Base-by-base conservation (phyloP, 2,329 filamentous ascomycete genomes). In the Colletotrichum siamense region DNA sequence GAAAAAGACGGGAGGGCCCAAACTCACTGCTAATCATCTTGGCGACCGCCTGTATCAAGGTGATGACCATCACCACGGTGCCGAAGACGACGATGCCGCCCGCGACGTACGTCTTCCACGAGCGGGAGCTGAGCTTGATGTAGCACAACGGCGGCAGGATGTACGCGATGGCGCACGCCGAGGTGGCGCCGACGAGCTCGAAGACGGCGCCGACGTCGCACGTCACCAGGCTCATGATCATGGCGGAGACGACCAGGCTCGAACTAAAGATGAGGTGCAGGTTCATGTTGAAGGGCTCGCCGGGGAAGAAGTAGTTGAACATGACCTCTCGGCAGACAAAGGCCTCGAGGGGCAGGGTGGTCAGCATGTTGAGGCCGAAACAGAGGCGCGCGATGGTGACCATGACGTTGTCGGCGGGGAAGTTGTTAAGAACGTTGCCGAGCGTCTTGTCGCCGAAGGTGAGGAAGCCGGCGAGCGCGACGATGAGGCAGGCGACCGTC, bases 341-440 rank as follows among this genome's bases (percentile, higher is more conserved):
- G 18, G 96, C 96, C 88, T 99, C 97, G 76, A 99, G 93, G 0
- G 97, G 97, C 44, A 99, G 89, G 3, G 97, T 99, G 16, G 97
- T 98, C 81, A 99, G 92, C 97, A 99, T 99, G 89, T 99, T 99
- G 79, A 99, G 91, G 3, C 97, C 97, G 83, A 99, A 99, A 86
- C 95, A 98, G 67, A 99, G 90, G 69, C 97, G 94, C 26, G 97
- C 97, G 75, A 99, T 90, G 85, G 98, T 99, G 82, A 99, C 96
- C 92, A 99, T 94, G 80, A 94, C 90, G 85, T 98, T 99, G 85
- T 98, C 93, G 24, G 93, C 89, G 3, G 96, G 95, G 82, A 99
- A 99, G 87, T 99, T 99, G 89, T 99, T 99, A 81, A 99, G 92
- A 69, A 99, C 95, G 84, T 99, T 99, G 82, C 97, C 97, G 79